phyloP scores from a whole-genome alignment of 2,329 filamentous ascomycete genomes.

The Talaromyces atroroseus region DNA sequence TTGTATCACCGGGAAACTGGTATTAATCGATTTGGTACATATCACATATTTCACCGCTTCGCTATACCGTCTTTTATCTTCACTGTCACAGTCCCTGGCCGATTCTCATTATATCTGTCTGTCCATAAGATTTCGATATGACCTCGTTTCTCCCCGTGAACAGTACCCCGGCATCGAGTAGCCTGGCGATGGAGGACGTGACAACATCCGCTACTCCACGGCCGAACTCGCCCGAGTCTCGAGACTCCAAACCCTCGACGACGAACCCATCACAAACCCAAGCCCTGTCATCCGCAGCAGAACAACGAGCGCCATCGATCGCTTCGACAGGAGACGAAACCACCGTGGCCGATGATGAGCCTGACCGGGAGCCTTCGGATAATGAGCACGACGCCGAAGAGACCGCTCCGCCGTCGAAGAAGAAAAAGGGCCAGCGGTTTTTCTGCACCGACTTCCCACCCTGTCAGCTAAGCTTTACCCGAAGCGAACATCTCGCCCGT shows the following conservation, averaged over 20 bases:
- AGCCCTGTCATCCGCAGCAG: conserved; percentile 28
- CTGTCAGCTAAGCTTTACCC: conserved; percentile 88
- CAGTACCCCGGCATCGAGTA: conserved; percentile 46
- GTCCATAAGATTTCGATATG: conserved; percentile 34
- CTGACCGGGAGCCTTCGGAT: conserved; percentile 58
- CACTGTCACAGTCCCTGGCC: neutral
- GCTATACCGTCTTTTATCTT: too few species aligned
- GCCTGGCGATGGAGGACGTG: conserved; percentile 46
- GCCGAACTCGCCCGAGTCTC: conserved; percentile 31
- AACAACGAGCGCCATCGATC: conserved; percentile 36
- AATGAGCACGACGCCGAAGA: conserved; percentile 49
- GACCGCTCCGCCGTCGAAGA: conserved; percentile 67
- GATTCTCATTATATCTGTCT: neutral
- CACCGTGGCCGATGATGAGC: conserved; percentile 71
- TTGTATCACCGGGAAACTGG: neutral
- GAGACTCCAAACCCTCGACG: conserved; percentile 23
- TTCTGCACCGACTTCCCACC: conserved; percentile 94
- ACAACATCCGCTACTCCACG: conserved; percentile 54
- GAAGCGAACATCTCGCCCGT: conserved; percentile 89
- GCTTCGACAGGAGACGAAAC: conserved; percentile 54
- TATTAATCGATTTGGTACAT: neutral
- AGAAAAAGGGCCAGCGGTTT: conserved; percentile 94
- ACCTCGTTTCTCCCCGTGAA: conserved; percentile 59
- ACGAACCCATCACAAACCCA: conserved; percentile 26
- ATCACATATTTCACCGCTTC: neutral